Conservation (phyloP, 169 alveolate species). For the Eimeria acervulina region DNA sequence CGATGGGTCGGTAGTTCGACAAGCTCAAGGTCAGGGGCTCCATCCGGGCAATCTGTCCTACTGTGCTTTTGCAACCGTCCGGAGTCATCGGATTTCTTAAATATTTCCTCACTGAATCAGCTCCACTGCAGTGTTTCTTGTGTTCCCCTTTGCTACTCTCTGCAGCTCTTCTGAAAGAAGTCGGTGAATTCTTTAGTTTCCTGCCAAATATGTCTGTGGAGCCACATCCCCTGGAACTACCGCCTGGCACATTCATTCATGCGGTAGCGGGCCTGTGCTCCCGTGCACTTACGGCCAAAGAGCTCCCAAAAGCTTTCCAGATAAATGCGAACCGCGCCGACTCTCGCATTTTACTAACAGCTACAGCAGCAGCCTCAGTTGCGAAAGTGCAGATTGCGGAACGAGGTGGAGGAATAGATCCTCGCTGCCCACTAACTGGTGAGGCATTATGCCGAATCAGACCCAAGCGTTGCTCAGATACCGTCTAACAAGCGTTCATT, state of each 20-base stretch:
- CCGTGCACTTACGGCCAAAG: constrained; percentile 65
- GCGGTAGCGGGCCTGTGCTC: constrained; percentile 70
- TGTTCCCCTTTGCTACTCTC: not conserved
- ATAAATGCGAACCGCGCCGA: constrained; percentile 66
- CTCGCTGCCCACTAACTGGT: constrained; percentile 70
- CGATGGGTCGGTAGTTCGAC: constrained; percentile 41
- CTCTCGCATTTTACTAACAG: constrained; percentile 49
- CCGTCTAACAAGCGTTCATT: not conserved
- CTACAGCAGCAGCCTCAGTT: constrained; percentile 57
- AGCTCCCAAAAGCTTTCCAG: constrained; percentile 75
- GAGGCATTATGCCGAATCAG: not conserved
- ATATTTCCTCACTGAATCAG: not conserved
- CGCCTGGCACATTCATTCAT: not conserved
- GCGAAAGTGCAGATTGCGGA: constrained; percentile 35
- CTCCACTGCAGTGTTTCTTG: not conserved
- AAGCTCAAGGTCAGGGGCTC: constrained; percentile 46
- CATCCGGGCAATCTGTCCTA: not conserved
- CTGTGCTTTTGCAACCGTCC: not conserved
- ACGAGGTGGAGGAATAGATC: constrained; percentile 37
- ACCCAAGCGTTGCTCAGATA: not conserved
- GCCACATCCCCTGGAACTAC: not conserved
- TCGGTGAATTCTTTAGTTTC: constrained; percentile 15
- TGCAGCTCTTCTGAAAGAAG: constrained; percentile 51
- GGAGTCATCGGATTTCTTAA: not conserved
- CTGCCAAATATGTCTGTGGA: not conserved